A percentile compares a stretch with the other conserved stretches of the same genome.
phyloP scores from a whole-genome alignment of 805 yeast genomes.

The Kuraishia capsulata region DNA sequence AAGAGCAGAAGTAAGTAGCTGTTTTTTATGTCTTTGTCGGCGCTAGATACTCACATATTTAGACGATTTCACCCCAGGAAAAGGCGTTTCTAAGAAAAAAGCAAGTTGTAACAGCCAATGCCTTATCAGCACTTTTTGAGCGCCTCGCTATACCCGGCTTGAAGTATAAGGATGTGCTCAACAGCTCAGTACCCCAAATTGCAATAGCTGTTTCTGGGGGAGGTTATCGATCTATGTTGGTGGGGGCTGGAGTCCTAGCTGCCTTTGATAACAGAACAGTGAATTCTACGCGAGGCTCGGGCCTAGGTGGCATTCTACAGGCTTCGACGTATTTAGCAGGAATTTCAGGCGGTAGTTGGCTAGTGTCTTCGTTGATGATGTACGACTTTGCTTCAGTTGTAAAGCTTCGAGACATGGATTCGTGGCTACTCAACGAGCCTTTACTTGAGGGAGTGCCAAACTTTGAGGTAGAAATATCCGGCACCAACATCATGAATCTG shows the following conservation, averaged over 20 bases:
- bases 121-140: not conserved
- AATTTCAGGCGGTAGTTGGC: conserved; percentile 69
- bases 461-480: conserved; percentile 21
- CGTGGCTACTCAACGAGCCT: conserved; percentile 37
- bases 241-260: conserved; percentile 45
- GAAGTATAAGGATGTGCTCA: not conserved
- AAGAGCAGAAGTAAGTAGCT: not conserved
- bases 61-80: not conserved
- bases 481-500: not conserved
- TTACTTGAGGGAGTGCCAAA: conserved; percentile 51
- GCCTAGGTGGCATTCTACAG: conserved; percentile 45
- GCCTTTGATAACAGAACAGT: conserved; percentile 41
- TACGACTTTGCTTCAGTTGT: conserved; percentile 27
- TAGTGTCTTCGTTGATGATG: conserved; percentile 38
- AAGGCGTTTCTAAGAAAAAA: not conserved
- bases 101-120: not conserved
- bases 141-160: conserved; percentile 1
- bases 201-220: conserved; percentile 42
- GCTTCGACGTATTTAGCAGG: conserved; percentile 50
- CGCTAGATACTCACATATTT: too few relatives aligned
- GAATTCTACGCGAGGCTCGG: conserved; percentile 18
- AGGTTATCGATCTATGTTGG: conserved; percentile 50
- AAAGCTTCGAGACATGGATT: conserved; percentile 14
- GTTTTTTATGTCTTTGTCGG: too few relatives aligned
- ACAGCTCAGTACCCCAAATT: conserved; percentile 12